Evolutionary conservation across 352 stramenopile species (phyloP).

Genomic region (Plasmopara muralis): DNA sequence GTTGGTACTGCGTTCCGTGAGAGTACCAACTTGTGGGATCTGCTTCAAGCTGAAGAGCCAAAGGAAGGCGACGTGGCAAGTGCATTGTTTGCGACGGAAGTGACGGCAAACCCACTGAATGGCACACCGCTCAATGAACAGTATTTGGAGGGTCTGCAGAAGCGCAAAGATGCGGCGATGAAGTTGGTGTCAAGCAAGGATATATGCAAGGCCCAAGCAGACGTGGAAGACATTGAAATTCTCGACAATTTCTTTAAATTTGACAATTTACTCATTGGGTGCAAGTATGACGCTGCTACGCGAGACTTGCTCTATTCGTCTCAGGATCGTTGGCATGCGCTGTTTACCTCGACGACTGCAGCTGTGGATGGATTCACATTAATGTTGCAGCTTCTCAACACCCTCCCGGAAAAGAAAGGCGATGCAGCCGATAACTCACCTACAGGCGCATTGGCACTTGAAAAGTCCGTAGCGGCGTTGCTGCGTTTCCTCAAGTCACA

Average conservation of each 20-base stretch:
- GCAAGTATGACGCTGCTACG: constrained; percentile 30
- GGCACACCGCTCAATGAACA: constrained; percentile 35
- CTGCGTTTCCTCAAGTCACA: constrained; percentile 32
- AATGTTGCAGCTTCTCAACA: constrained; percentile 46
- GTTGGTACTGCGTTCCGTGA: constrained; percentile 15
- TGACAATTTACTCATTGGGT: constrained; percentile 35
- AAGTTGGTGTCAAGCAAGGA: constrained; percentile 32
- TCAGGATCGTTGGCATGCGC: constrained; percentile 33
- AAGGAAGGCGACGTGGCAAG: constrained; percentile 27
- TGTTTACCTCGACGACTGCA: constrained; percentile 35
- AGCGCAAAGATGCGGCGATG: constrained; percentile 29
- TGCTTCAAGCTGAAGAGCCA: constrained; percentile 13
- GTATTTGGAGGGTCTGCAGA: constrained; percentile 29
- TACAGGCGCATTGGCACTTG: constrained; percentile 27
- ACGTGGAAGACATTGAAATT: constrained; percentile 37
- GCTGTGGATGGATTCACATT: constrained; percentile 47
- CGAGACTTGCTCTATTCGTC: constrained; percentile 38
- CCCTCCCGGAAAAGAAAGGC: constrained; percentile 32
- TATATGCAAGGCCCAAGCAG: constrained; percentile 15
- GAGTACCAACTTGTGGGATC: constrained; percentile 32
- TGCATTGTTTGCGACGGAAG: constrained; percentile 17
- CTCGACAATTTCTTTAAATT: constrained; percentile 44
- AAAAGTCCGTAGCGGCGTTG: constrained; percentile 33
- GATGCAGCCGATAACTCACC: constrained; percentile 19
- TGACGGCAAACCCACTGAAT: constrained; percentile 17